Evolutionary conservation across 2,329 filamentous ascomycete species (phyloP), one percentile per base, ranked within the genome.

Genomic region (Tolypocladium guangdongense): DNA sequence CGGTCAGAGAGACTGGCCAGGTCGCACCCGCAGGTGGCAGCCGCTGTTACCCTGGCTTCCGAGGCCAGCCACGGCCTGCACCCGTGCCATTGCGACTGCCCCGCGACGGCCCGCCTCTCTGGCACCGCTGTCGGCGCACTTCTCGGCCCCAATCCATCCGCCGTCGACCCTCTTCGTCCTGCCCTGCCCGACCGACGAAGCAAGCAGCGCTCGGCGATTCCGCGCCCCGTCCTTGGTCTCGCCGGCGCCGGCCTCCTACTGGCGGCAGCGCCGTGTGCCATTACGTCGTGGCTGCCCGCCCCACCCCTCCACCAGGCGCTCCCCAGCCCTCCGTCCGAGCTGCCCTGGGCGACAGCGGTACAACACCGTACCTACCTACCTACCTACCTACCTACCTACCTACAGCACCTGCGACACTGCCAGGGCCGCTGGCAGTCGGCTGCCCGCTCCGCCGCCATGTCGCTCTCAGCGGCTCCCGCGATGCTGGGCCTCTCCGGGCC

Each of bases 211-310:
- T 24, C 39, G 48, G 54, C 50, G 53, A 57, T 51, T 52, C 54
- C 54, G 46, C 51, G 33, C n/a, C n/a, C n/a, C n/a, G n/a, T 36
- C 37, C 52, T 47, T 46, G 37, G 45, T 53, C 51, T 51, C 37
- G 53, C 36, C 49, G 38, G 38, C 32, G 36, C 36, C 51, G 45
- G 45, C 45, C 33, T 45, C n/a, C 18, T 14, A 53, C 41, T 56
- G 51, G 52, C 37, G 46, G 53, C 46, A 50, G 35, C 38, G 35
- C 41, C 48, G 39, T 35, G 43, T 45, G 52, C 54, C 54, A 56
- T 54, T 56, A 54, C 54, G 54, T 56, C 52, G 54, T 52, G 49
- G 51, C 51, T 22, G 30, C 45, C 18, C 24, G 4, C 37, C 49
- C 22, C 49, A 24, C 20, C 48, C 43, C n/a, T 51, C 39, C 43